Conservation (phyloP, 257 asterid genomes). For the Forsythia suspensa region DNA sequence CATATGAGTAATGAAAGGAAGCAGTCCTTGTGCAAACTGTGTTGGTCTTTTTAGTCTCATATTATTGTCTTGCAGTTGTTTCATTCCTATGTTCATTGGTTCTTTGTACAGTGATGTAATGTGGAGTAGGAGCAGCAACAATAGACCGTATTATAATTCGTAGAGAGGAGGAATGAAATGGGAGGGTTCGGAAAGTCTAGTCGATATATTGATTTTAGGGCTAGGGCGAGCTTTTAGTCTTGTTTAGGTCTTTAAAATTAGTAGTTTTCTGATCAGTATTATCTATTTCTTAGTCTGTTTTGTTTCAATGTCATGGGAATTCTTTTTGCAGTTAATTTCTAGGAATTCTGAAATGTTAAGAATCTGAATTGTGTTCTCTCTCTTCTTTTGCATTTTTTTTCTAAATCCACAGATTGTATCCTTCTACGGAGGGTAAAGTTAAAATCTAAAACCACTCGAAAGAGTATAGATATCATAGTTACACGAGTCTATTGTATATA, state of each 20-base stretch:
- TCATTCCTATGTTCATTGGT: constrained; percentile 34
- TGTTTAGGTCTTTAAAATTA: constrained; percentile 18
- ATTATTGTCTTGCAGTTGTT: constrained; percentile 16
- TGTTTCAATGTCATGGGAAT: constrained; percentile 13
- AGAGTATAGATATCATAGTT: too few relatives aligned
- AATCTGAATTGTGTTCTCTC: background rate
- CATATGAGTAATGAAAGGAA: background rate
- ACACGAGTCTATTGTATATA: too few relatives aligned
- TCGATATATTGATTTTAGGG: constrained; percentile 18
- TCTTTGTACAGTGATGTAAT: constrained; percentile 42
- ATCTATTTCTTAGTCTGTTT: background rate
- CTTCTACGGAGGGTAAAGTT: background rate
- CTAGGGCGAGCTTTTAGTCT: constrained; percentile 22
- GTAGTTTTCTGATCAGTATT: background rate
- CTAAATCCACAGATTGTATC: background rate
- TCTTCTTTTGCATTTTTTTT: background rate
- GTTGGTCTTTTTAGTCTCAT: background rate
- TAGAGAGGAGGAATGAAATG: constrained; percentile 16
- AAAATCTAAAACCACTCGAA: too few relatives aligned
- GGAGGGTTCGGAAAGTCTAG: constrained; percentile 31
- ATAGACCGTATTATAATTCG: constrained; percentile 29
- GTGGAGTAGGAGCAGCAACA: constrained; percentile 12
- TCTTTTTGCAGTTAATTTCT: constrained; percentile 31
- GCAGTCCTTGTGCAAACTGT: background rate
- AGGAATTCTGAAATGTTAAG: constrained; percentile 1